These are phyloP conservation scores for Venturia pyrina DNA, from an alignment of 2,329 filamentous ascomycete genomes.

Conservation along the genomic window DNA sequence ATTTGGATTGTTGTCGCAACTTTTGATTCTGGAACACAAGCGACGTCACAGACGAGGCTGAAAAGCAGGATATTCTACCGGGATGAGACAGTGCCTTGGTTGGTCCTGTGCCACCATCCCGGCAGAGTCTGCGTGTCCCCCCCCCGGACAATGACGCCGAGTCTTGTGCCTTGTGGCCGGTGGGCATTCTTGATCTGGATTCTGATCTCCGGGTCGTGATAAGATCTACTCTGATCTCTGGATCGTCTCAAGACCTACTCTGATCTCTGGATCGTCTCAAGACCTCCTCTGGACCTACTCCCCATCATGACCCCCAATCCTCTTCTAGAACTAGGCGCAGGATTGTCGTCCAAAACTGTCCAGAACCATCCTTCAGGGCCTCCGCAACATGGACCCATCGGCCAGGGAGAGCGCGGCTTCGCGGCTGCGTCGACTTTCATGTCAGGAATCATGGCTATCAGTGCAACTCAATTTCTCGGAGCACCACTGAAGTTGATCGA, in stretches of 20 bases:
- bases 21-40: not conserved
- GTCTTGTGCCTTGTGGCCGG: not conserved
- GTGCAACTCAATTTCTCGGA: constrained; percentile 65
- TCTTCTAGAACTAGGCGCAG: constrained; percentile 29
- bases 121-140: not conserved
- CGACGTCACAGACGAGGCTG: constrained; percentile 6
- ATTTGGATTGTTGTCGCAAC: not conserved
- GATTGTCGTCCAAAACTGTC: constrained; percentile 33
- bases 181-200: not conserved
- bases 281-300: too few relatives aligned
- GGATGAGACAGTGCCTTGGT: not conserved
- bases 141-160: not conserved
- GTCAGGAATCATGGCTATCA: constrained; percentile 41
- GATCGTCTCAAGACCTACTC: too few relatives aligned
- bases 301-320: constrained; percentile 11
- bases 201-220: too few relatives aligned
- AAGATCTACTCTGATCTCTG: too few relatives aligned
- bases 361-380: constrained; percentile 34
- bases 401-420: constrained; percentile 40
- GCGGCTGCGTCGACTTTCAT: constrained; percentile 40
- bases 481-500: constrained; percentile 66
- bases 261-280: too few relatives aligned
- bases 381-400: constrained; percentile 35
- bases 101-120: not conserved
- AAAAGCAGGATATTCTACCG: not conserved